phyloP scores from a whole-genome alignment of 2,329 filamentous ascomycete species.

The Hypoxylon sp. region DNA sequence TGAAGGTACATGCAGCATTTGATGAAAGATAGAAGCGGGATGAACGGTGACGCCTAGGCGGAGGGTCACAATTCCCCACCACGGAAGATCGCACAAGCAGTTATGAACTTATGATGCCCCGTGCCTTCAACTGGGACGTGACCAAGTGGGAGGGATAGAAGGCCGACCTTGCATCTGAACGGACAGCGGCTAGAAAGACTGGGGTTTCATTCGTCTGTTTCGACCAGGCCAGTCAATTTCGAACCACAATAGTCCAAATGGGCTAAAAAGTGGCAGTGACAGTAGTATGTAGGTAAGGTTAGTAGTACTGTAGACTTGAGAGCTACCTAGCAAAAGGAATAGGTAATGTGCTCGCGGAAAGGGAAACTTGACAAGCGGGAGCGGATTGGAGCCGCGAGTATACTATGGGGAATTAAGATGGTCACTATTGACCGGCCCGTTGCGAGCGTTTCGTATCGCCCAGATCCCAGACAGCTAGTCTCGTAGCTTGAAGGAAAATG shows the following conservation, averaged over 20 bases:
- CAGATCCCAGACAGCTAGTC: conserved; percentile 21
- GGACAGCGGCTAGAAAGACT: conserved; percentile 58
- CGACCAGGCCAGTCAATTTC: conserved; percentile 48
- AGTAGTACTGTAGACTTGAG: conserved; percentile 27
- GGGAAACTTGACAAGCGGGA: conserved; percentile 42
- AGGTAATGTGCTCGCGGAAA: conserved; percentile 26
- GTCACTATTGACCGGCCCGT: conserved; percentile 48
- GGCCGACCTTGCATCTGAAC: conserved; percentile 58
- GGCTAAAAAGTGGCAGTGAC: conserved; percentile 41
- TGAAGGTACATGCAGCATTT: conserved; percentile 50
- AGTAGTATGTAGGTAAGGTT: conserved; percentile 27
- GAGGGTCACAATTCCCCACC: conserved; percentile 58
- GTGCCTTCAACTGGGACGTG: conserved; percentile 56
- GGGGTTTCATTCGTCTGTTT: conserved; percentile 59
- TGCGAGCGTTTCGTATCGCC: conserved; percentile 44
- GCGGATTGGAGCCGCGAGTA: conserved; percentile 43
- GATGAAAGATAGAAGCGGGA: conserved; percentile 52
- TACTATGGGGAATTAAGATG: conserved; percentile 46
- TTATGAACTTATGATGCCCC: conserved; percentile 54
- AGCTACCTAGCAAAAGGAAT: conserved; percentile 30
- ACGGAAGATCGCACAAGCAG: conserved; percentile 58
- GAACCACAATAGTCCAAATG: conserved; percentile 49
- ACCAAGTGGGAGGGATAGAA: conserved; percentile 55
- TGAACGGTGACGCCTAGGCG: conserved; percentile 55
- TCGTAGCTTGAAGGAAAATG: conserved; percentile 32